phyloP scores from a whole-genome alignment of 176 grass and related monocot genomes.

The Musa troglodytarum region DNA sequence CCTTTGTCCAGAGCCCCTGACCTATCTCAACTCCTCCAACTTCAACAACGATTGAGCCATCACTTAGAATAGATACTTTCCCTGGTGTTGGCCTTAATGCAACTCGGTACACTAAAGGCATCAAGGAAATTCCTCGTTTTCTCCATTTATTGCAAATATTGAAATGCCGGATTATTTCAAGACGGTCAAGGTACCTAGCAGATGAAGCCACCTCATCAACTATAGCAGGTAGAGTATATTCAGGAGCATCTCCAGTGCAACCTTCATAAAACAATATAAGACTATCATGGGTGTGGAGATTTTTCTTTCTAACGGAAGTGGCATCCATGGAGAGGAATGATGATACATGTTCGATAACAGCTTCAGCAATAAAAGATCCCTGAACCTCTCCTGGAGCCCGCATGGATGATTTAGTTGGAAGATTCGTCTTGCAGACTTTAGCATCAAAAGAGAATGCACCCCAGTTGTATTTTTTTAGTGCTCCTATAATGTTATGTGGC shows the following conservation, averaged over 20 bases:
- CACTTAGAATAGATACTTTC: conserved; percentile 79
- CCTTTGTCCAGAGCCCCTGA: conserved; percentile 82
- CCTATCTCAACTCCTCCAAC: conserved; percentile 80
- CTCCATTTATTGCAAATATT: conserved; percentile 49
- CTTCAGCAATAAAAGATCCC: conserved; percentile 83
- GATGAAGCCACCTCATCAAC: conserved; percentile 35
- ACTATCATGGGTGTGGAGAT: conserved; percentile 51
- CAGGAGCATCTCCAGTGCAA: conserved; percentile 31
- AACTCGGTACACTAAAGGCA: conserved; percentile 43
- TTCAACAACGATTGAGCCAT: conserved; percentile 76
- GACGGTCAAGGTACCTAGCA: conserved; percentile 30
- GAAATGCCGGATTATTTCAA: conserved; percentile 33
- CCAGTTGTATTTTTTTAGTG: conserved; percentile 85
- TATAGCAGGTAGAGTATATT: conserved; percentile 59
- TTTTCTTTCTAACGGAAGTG: conserved; percentile 45
- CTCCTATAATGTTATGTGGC: conserved; percentile 3
- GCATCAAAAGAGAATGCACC: conserved; percentile 47
- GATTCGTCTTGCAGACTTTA: conserved; percentile 79
- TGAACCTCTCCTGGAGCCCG: conserved; percentile 60
- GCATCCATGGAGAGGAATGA: conserved; percentile 40
- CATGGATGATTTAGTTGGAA: conserved; percentile 51
- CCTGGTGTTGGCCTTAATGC: conserved; percentile 26
- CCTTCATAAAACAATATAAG: conserved; percentile 40
- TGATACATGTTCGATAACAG: conserved; percentile 71
- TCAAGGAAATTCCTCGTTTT: conserved; percentile 56